Base-by-base conservation (phyloP, 139 green algal species). In the Mesostigma viride region DNA sequence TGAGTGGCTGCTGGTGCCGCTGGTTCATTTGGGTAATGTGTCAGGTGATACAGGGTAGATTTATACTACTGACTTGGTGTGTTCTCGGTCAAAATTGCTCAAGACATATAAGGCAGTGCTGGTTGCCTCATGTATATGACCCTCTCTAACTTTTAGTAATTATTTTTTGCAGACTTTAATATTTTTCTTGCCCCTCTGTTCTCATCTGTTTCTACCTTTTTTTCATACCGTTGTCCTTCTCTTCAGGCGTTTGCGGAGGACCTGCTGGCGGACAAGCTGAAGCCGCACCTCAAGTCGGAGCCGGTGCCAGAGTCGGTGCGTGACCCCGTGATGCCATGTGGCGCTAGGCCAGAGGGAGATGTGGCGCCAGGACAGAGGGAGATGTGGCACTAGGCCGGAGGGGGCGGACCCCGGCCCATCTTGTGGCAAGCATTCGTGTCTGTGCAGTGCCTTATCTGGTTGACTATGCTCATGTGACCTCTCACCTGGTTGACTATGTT, bases 211-310 rank as follows among this genome's bases (percentile, higher is more conserved):
- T 27, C 51, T 32, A 69, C 30, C 4, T n/a, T 69, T 4, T 60
- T 27, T 34, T 26, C 56, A n/a, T 60, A n/a, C n/a, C 32, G 3
- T 3, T 47, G 70, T 3, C 48, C 26, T 14, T 31, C 28, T 73
- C 8, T 76, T 14, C 71, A 79, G 73, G 31, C 31, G 14, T 79
- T 76, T 51, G 71, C 56, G 17, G 33, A 59, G 32, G 74, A 64
- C n/a, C 68, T 75, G 20, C 5, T 73, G 1, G 71, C 5, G 2
- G 73, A 45, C 14, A 76, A 57, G 34, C 14, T 66, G 26, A 46
- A 68, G 45, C 62, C 70, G 2, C 80, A 62, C 28, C 32, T 69
- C 45, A 79, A 79, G 65, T 79, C 70, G 3, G 70, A 79, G 22
- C 70, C 58, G 4, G 5, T 73, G 14, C 67, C 67, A 30, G 60